Percentiles rank a stretch among this genome's conserved stretches.
Conservation (phyloP, 768 basidiomycete genomes). For the Gymnopilus junonius region DNA sequence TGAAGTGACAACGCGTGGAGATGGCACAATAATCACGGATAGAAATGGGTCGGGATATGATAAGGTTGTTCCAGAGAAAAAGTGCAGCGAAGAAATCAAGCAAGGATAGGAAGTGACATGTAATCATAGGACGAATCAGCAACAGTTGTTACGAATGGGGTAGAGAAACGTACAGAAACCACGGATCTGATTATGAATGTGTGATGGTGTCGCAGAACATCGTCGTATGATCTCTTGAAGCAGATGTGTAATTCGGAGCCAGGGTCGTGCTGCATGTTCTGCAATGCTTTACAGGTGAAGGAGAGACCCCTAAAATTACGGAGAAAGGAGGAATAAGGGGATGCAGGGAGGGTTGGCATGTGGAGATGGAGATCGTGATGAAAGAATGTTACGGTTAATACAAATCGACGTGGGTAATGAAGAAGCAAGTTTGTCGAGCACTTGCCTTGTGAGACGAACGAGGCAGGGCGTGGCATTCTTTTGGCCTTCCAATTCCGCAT, state of each 20-base stretch:
- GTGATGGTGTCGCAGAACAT: slow-evolving; percentile 68
- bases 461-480: slow-evolving; percentile 64
- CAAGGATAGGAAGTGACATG: background rate
- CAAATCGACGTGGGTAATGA: slow-evolving; percentile 4
- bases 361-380: background rate
- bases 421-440: background rate
- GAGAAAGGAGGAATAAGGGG: background rate
- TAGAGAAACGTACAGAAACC: slow-evolving; percentile 52
- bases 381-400: slow-evolving; percentile 6
- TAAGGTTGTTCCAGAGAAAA: background rate
- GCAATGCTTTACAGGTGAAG: slow-evolving; percentile 70
- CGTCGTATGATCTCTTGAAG: slow-evolving; percentile 74
- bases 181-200: slow-evolving; percentile 68
- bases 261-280: slow-evolving; percentile 62
- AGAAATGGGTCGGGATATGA: background rate
- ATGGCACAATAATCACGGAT: background rate
- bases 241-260: slow-evolving; percentile 62
- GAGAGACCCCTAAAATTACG: slow-evolving; percentile 56
- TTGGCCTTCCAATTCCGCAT: slow-evolving; percentile 29
- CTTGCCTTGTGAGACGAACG: slow-evolving; percentile 68
- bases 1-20: background rate
- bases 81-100: background rate
- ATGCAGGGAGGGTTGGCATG: background rate
- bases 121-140: background rate
- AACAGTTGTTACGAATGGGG: slow-evolving; percentile 5